Base-by-base conservation (phyloP, 164 flowering plant genomes). In the Pachysandra terminalis region DNA sequence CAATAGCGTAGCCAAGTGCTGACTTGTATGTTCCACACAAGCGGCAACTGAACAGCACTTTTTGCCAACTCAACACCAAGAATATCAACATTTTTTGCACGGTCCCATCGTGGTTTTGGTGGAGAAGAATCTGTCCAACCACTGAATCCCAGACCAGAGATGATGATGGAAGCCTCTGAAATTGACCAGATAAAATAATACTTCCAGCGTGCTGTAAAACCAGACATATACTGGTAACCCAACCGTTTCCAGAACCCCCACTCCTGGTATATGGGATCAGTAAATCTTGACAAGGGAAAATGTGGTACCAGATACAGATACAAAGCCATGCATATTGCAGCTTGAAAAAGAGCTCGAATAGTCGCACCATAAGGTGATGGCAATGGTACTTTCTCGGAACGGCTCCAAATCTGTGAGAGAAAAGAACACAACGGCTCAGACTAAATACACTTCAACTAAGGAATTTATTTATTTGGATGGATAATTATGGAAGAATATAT, bases 1-100 rank as follows among this genome's bases (percentile, higher is more conserved):
- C 99, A 96, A 71, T 91, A 82, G 19, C 99, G 91, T 12, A 96
- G 93, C 99, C 99, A 96, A 51, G 96, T 88, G 95, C 99, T 96
- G 79, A 96, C 98, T 90, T 96, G 98, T 59, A 96, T 93, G 81
- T 96, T 96, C 99, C 99, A 96, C 32, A 80, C 83, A 73, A 82
- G 81, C 49, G 99, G 99, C 62, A 96, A 26, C 78, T 81, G 73
- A 57, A 84, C 97, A 32, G 96, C 78, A 85, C 98, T 96, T 78
- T 71, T 90, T 21, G 89, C 90, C 56, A 96, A 81, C 86, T 96
- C 99, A 74, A 93, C 91, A 63, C 98, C 97, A 59, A 93, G 67
- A 71, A 96, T 78, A 70, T 96, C 93, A 62, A 96, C 98, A 83
- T 96, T 96, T 67, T 86, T 91, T 19, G 99, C 99, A 74, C 91